A percentile compares a stretch with the other conserved stretches of the same genome.
These are phyloP conservation scores for Nigrospora oryzae DNA, from an alignment of 2,329 filamentous ascomycete species.

Conservation along the genomic window DNA sequence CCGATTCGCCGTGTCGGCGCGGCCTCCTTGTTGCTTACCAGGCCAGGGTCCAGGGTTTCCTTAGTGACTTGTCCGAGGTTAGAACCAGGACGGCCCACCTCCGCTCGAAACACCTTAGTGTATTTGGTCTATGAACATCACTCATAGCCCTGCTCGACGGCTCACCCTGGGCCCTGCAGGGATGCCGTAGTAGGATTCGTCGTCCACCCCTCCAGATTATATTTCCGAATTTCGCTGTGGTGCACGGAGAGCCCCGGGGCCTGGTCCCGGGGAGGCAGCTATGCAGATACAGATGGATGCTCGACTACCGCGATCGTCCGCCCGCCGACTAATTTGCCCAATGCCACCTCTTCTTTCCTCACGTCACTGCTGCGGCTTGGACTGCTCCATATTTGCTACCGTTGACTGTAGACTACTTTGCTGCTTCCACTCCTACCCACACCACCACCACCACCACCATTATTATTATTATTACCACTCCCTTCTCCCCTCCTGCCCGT, in stretches of 20 bases:
- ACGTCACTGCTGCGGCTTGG: not conserved
- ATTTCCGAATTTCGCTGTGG: conserved; percentile 40
- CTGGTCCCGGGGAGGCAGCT: conserved; percentile 12
- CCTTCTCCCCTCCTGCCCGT: no score
- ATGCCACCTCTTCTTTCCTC: not conserved
- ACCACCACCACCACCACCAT: no score
- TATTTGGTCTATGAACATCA: conserved; percentile 19
- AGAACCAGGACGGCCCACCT: conserved; percentile 14
- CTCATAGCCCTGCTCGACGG: conserved; percentile 27
- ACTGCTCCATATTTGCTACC: not conserved
- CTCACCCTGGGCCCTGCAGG: conserved; percentile 26
- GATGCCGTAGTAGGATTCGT: conserved; percentile 22
- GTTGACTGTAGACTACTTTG: not conserved
- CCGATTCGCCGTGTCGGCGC: not conserved
- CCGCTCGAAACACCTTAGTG: conserved; percentile 24
- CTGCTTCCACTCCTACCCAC: no score
- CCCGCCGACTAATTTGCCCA: conserved; percentile 1
- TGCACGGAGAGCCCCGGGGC: conserved; percentile 33
- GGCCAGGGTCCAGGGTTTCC: not conserved
- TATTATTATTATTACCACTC: no score
- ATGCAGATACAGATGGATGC: not conserved
- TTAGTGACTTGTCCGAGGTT: not conserved
- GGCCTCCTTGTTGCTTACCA: not conserved
- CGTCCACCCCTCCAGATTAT: conserved; percentile 31
- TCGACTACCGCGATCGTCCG: conserved; percentile 1